These are phyloP conservation scores for Murraya paniculata DNA, from an alignment of 345 rosid species.

Conservation along the genomic window DNA sequence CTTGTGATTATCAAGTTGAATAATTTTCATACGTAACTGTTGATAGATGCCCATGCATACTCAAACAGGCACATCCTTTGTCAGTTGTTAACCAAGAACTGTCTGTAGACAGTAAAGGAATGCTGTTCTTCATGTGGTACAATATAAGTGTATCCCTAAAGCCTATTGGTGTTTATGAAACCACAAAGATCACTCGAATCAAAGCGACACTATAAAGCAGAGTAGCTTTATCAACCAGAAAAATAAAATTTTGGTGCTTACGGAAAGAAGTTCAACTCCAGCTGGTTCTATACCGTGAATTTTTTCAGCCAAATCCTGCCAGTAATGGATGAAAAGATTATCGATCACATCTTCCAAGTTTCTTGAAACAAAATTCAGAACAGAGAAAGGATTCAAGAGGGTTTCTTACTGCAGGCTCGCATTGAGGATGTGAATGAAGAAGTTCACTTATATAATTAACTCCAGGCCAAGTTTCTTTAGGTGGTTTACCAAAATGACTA, in stretches of 20 bases:
- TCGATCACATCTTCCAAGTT: not conserved
- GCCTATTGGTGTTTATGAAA: not conserved
- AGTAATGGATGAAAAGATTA: not conserved
- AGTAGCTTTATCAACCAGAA: no score
- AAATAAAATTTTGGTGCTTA: not conserved
- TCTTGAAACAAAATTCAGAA: not conserved
- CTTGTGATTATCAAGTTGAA: no score
- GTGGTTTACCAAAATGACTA: not conserved
- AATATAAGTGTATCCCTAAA: not conserved
- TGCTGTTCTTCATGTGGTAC: no score
- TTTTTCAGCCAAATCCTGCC: not conserved
- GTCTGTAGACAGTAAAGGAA: no score
- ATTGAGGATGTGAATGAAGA: not conserved
- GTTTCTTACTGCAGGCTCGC: not conserved
- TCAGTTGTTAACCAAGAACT: no score
- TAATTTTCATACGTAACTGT: no score
- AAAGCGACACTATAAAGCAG: no score
- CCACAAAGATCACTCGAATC: no score
- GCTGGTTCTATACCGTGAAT: not conserved
- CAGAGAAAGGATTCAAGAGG: no score
- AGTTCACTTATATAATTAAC: not conserved
- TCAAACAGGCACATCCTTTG: no score
- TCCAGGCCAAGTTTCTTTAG: not conserved
- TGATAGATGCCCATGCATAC: no score
- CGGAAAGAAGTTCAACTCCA: conserved; percentile 2